Evolutionary conservation across 1,284 basidiomycete species (phyloP).

Genomic region (Ustilago crameri): DNA sequence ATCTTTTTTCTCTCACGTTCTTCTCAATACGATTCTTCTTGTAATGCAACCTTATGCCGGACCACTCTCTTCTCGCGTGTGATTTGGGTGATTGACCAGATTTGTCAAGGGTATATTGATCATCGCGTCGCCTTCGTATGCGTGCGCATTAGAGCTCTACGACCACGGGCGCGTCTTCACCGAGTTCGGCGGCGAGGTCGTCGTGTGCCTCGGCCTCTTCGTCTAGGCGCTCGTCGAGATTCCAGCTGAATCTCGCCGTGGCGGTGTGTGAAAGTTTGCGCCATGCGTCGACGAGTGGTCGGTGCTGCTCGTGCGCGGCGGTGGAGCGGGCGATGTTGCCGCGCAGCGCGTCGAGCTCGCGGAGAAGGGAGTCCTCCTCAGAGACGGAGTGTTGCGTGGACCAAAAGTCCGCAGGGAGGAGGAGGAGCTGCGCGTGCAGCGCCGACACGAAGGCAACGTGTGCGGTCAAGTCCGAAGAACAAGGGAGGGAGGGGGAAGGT

Average conservation of each 20-base stretch:
- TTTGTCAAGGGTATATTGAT: no score
- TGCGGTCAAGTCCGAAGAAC: background rate
- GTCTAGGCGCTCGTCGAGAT: constrained; percentile 32
- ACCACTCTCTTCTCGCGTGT: no score
- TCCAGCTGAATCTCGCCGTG: constrained; percentile 19
- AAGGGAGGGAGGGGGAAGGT: constrained; percentile 2
- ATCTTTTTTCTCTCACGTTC: no score
- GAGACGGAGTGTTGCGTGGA: constrained; percentile 5
- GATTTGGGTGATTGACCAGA: no score
- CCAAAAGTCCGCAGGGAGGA: constrained; percentile 33
- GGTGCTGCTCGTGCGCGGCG: background rate
- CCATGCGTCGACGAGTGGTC: constrained; percentile 28
- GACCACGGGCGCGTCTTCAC: constrained; percentile 48
- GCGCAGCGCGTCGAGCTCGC: constrained; percentile 25
- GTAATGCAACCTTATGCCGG: no score
- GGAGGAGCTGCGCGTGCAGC: constrained; percentile 11
- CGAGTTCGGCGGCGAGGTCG: constrained; percentile 38
- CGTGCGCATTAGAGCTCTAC: constrained; percentile 28
- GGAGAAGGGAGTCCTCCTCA: constrained; percentile 18
- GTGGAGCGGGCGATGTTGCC: constrained; percentile 33
- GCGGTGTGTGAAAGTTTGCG: constrained; percentile 24
- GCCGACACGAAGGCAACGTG: constrained; percentile 34
- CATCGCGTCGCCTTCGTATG: no score
- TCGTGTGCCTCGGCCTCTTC: constrained; percentile 44
- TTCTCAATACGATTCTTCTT: no score